These are phyloP conservation scores for Macrolepiota fuliginosa DNA, from an alignment of 768 basidiomycete species.

Conservation along the genomic window DNA sequence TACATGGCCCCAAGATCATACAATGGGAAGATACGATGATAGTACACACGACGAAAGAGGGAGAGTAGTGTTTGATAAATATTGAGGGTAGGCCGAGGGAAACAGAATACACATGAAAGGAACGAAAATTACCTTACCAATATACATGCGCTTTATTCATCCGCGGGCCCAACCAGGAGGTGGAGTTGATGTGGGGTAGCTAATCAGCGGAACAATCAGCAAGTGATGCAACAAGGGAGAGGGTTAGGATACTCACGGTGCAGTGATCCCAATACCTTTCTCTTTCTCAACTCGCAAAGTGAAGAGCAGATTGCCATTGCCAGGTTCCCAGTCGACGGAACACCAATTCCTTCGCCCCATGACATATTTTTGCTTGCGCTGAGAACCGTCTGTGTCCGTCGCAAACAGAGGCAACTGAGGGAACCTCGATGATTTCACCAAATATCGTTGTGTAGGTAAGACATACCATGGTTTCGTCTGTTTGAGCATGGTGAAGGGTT, in stretches of 20 bases:
- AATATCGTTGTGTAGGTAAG: neutral
- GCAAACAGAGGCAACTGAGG: constrained; percentile 72
- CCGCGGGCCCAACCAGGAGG: constrained; percentile 9
- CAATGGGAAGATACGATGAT: neutral
- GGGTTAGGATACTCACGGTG: constrained; percentile 49
- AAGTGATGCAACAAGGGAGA: too few species aligned
- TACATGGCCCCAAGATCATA: neutral
- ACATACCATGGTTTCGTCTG: constrained; percentile 84
- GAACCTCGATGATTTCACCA: neutral
- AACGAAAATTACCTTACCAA: too few species aligned
- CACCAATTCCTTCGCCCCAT: constrained; percentile 93
- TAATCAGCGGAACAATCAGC: neutral
- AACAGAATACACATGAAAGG: neutral
- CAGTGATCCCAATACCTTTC: constrained; percentile 80
- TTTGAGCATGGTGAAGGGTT: constrained; percentile 77
- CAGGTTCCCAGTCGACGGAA: constrained; percentile 55
- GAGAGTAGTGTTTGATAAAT: neutral
- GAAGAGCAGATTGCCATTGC: constrained; percentile 67
- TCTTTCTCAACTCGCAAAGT: constrained; percentile 84
- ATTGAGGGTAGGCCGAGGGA: too few species aligned
- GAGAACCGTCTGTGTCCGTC: constrained; percentile 70
- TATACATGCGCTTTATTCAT: neutral
- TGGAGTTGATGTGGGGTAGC: constrained; percentile 4
- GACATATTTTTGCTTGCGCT: constrained; percentile 76
- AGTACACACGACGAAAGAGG: neutral